These are phyloP conservation scores for Mycosphaerella arachidis DNA, from an alignment of 2,329 filamentous ascomycete species.

Conservation along the genomic window DNA sequence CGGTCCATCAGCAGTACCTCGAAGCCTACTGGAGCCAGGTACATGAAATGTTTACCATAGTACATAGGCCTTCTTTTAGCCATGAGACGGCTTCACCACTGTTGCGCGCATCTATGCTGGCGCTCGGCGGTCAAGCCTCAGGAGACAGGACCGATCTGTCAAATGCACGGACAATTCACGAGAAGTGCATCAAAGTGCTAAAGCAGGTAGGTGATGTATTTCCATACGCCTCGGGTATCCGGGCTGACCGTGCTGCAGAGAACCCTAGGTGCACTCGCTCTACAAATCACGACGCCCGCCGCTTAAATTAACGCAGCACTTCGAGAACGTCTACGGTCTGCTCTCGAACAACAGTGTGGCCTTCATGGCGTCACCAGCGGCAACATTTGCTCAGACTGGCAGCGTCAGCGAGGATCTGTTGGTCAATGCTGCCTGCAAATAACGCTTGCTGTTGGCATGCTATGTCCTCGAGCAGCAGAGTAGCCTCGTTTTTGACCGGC, in stretches of 20 bases:
- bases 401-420: neutral
- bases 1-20: slow-evolving; percentile 36
- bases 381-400: neutral
- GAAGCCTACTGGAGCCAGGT: slow-evolving; percentile 44
- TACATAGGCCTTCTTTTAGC: slow-evolving; percentile 41
- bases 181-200: slow-evolving; percentile 40
- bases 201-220: slow-evolving; percentile 18
- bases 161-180: slow-evolving; percentile 39
- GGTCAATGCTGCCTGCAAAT: slow-evolving; percentile 11
- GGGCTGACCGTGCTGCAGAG: slow-evolving; percentile 14
- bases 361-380: neutral
- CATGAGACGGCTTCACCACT: slow-evolving; percentile 37
- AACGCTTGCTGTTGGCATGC: slow-evolving; percentile 39
- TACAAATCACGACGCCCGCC: slow-evolving; percentile 39
- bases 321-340: slow-evolving; percentile 33
- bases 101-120: slow-evolving; percentile 43
- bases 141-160: slow-evolving; percentile 28
- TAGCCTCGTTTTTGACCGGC: slow-evolving; percentile 26
- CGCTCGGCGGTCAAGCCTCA: slow-evolving; percentile 41
- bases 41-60: slow-evolving; percentile 42
- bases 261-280: slow-evolving; percentile 36
- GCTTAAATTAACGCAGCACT: slow-evolving; percentile 35
- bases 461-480: slow-evolving; percentile 42
- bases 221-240: neutral
- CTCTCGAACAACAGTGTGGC: slow-evolving; percentile 9